Conservation (phyloP, 257 asterid genomes). For the Solanum tarapatanum region DNA sequence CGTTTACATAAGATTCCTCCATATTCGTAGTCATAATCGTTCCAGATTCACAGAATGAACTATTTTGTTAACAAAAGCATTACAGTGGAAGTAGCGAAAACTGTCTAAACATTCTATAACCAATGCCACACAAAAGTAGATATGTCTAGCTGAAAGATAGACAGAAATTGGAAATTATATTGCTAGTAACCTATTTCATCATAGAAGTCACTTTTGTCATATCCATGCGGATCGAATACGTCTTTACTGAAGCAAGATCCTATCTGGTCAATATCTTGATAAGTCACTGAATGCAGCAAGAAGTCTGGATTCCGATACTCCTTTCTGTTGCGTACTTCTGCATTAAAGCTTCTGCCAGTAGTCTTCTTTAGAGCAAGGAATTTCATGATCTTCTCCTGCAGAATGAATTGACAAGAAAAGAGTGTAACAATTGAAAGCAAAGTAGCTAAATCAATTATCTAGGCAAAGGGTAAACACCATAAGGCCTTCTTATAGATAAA, state of each 20-base stretch:
- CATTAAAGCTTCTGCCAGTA: slow-evolving; percentile 73
- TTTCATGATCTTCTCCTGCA: slow-evolving; percentile 57
- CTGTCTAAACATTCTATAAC: background rate
- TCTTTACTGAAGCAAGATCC: slow-evolving; percentile 92
- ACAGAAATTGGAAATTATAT: background rate
- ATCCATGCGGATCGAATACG: slow-evolving; percentile 97
- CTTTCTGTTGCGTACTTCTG: slow-evolving; percentile 91
- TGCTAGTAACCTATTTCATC: slow-evolving; percentile 67
- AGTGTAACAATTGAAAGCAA: background rate
- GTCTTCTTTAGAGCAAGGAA: slow-evolving; percentile 60
- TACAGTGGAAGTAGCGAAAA: background rate
- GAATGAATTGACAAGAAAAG: slow-evolving; percentile 8
- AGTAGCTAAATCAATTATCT: background rate
- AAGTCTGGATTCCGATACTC: slow-evolving; percentile 95
- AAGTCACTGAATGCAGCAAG: slow-evolving; percentile 92
- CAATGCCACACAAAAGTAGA: background rate
- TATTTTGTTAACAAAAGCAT: background rate
- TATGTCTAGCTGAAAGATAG: background rate
- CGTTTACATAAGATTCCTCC: background rate
- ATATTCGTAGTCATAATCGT: background rate
- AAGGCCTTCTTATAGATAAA: background rate
- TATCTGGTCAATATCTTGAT: slow-evolving; percentile 86
- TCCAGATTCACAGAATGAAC: background rate
- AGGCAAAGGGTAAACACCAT: background rate
- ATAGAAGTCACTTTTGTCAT: slow-evolving; percentile 77